Percentiles rank a stretch among this genome's conserved stretches.
These are phyloP conservation scores for Mycena kentingensis DNA, from an alignment of 768 basidiomycete genomes.

Conservation along the genomic window DNA sequence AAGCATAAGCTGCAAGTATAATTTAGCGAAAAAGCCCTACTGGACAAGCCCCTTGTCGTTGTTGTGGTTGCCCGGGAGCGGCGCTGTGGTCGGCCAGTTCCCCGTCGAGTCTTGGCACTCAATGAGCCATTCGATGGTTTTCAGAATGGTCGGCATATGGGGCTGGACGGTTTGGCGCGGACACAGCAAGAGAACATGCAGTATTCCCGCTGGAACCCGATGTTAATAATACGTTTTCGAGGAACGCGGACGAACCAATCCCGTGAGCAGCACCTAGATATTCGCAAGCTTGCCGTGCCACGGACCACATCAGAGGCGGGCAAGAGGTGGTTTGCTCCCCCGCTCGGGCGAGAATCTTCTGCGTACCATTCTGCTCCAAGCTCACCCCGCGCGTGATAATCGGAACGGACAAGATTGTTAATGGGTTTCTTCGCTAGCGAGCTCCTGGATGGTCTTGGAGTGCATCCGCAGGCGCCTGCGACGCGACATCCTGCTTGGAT, in stretches of 20 bases:
- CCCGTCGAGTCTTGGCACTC: conserved; percentile 46
- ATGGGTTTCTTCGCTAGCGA: conserved; percentile 40
- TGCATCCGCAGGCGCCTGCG: too few relatives aligned
- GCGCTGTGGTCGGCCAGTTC: conserved; percentile 55
- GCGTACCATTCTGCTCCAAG: conserved; percentile 39
- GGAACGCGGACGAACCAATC: conserved; percentile 43
- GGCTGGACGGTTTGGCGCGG: conserved; percentile 39
- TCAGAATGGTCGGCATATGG: conserved; percentile 43
- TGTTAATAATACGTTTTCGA: background rate
- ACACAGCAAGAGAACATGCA: conserved; percentile 50
- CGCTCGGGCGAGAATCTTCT: conserved; percentile 31
- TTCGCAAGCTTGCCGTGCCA: conserved; percentile 59
- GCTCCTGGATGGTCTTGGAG: conserved; percentile 3
- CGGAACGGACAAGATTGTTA: conserved; percentile 41
- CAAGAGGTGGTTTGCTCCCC: conserved; percentile 20
- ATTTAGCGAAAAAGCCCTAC: conserved; percentile 34
- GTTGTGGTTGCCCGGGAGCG: conserved; percentile 20
- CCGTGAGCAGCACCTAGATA: conserved; percentile 64
- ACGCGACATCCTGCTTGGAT: conserved; percentile 18
- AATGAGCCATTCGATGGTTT: conserved; percentile 51
- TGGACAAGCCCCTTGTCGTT: conserved; percentile 47
- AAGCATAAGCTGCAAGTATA: background rate
- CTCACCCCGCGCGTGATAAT: conserved; percentile 49
- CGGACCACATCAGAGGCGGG: conserved; percentile 56
- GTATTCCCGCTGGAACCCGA: conserved; percentile 47